phyloP scores from a whole-genome alignment of 2,329 filamentous ascomycete genomes.

The Apiospora rasikravindrae region DNA sequence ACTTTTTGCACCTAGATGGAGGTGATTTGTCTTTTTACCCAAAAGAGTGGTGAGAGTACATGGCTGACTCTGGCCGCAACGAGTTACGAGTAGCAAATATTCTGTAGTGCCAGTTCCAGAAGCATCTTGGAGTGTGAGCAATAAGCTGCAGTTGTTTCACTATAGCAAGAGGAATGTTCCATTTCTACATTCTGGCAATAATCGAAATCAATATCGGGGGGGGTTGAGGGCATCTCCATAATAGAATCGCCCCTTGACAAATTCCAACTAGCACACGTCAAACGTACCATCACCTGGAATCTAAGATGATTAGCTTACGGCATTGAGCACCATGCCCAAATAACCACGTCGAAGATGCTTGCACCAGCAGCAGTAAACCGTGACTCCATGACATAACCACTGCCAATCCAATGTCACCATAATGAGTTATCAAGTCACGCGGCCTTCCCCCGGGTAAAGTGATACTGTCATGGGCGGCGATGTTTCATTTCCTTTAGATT shows the following conservation, averaged over 20 bases:
- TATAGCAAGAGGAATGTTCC: no score
- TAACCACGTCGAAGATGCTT: no score
- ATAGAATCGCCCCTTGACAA: no score
- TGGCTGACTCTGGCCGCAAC: no score
- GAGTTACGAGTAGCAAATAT: accelerated
- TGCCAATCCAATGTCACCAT: neutral
- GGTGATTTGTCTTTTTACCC: neutral
- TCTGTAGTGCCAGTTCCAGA: neutral
- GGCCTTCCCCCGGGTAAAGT: no score
- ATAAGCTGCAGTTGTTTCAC: neutral
- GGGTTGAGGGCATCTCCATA: no score
- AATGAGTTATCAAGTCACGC: no score
- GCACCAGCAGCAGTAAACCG: neutral
- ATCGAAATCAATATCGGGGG: no score
- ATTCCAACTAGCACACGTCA: neutral
- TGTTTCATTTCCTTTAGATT: neutral
- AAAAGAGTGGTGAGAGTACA: neutral
- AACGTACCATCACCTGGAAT: neutral
- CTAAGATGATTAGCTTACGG: neutral
- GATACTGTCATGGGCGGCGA: neutral
- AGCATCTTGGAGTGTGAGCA: neutral
- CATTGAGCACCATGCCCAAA: neutral
- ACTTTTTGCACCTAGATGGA: neutral
- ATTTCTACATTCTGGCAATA: neutral
- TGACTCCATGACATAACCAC: neutral